Evolutionary conservation across 1,139 yeast genomes (phyloP), one percentile per base, ranked within the genome.

Genomic region (Geotrichum fermentans): DNA sequence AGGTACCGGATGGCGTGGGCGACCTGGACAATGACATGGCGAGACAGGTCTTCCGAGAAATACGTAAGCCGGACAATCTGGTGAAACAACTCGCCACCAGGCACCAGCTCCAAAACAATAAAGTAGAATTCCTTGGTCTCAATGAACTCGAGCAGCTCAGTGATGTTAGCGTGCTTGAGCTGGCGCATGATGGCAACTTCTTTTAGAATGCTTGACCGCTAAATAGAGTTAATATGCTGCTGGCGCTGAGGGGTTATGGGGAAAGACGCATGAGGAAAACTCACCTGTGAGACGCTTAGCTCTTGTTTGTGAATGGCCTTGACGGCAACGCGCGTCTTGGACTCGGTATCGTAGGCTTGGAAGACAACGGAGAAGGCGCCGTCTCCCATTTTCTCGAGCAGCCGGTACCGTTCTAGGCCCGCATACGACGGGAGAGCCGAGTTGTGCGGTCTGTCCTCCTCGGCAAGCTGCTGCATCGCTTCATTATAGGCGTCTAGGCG

Each of bases 51-150:
- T 64, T 92, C 98, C 40, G 89, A 79, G 64, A 92, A 85, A 68
- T 92, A 92, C 0, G 98, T 92, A 59, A 79, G 82, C 58, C 89
- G 83, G 37, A 92, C 95, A 60, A 92, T 89, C 65, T 89, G 94
- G 61, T 89, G 92, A 69, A 92, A 92, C 34, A 92, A 80, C 68
- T 94, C 98, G 26, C 98, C 98, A 16, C 98, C 98, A 47, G 83
- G 78, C 45, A 92, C 83, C 49, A 86, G 74, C 64, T 94, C 98
- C 58, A 90, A 80, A 7, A 92, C 74, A 50, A 92, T 80, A 64
- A 82, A 92, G 64, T 87, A 87, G 64, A 79, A 77, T 30, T 79
- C 77, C 29, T 71, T 70, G 50, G 82, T 75, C 58, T 83, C 88
- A 51, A 75, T 69, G 61, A 83, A 84, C 55, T 85, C 86, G 51